Conservation (phyloP, 2,329 filamentous ascomycete genomes). For the Cladosporium sp. region DNA sequence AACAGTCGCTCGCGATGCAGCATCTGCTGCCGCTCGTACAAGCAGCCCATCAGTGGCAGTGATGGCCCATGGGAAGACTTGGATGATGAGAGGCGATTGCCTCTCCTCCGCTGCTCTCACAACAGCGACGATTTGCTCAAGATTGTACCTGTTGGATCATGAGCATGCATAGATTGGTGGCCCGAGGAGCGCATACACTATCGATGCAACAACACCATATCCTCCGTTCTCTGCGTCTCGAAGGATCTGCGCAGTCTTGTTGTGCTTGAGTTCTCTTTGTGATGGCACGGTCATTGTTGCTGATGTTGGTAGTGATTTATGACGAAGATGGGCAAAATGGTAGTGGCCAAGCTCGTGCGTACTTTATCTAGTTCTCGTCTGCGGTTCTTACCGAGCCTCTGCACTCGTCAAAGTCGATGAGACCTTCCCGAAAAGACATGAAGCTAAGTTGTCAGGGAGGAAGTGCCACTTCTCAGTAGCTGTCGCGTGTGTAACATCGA, state of each 20-base stretch:
- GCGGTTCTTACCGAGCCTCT: too few species aligned
- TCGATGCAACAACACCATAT: constrained; percentile 3
- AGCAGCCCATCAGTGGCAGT: constrained; percentile 23
- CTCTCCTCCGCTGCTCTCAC: constrained; percentile 25
- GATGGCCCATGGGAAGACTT: constrained; percentile 30
- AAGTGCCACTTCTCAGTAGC: too few species aligned
- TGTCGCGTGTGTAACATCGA: background rate
- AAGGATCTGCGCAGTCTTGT: constrained; percentile 2
- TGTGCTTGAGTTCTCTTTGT: background rate
- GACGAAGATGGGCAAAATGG: too few species aligned
- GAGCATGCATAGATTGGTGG: background rate
- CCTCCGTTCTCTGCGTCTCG: constrained; percentile 2
- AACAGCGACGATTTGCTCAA: constrained; percentile 25
- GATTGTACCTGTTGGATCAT: constrained; percentile 15
- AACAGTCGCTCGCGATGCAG: constrained; percentile 21
- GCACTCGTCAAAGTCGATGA: too few species aligned
- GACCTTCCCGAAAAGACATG: too few species aligned
- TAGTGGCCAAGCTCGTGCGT: too few species aligned
- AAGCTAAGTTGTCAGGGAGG: too few species aligned
- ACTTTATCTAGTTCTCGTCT: too few species aligned
- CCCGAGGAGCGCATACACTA: background rate
- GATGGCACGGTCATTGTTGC: background rate
- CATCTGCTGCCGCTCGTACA: constrained; percentile 21
- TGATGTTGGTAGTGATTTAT: background rate
- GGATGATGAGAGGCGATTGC: constrained; percentile 24